Conservation (phyloP, 192 early-diverging fungal genomes). For the Phycomyces blakesleeanus region DNA sequence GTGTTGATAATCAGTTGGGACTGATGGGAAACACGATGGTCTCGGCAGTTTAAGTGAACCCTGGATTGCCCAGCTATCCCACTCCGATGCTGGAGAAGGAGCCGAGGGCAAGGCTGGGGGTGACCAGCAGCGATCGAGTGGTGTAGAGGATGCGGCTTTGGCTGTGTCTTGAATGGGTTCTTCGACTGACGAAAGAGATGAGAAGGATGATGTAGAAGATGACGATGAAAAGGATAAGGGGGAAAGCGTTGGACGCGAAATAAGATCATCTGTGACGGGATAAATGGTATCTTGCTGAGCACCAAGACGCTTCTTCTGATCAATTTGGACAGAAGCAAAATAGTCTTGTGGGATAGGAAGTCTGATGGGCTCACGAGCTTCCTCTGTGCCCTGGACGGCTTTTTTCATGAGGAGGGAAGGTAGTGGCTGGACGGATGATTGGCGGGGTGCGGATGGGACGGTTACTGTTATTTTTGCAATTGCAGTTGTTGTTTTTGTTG, state of each 20-base stretch:
- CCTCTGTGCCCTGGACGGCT: neutral
- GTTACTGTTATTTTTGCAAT: neutral
- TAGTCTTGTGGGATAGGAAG: neutral
- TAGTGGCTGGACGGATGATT: neutral
- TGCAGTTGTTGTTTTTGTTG: neutral
- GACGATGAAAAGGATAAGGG: slow-evolving; percentile 12
- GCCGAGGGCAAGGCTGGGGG: neutral
- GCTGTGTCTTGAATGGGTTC: neutral
- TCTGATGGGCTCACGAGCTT: neutral
- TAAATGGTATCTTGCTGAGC: neutral
- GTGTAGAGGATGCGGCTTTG: neutral
- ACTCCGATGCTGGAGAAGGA: too few species aligned
- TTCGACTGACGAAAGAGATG: slow-evolving; percentile 13
- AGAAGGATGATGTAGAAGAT: slow-evolving; percentile 5
- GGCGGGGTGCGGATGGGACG: neutral
- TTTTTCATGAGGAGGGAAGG: neutral
- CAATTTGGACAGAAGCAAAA: neutral
- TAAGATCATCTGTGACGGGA: neutral
- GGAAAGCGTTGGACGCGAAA: neutral
- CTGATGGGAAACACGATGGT: neutral
- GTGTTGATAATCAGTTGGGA: neutral
- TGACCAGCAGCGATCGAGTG: neutral
- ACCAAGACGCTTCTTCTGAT: neutral
- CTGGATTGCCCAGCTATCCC: too few species aligned
- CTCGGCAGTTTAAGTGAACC: too few species aligned